phyloP scores from a whole-genome alignment of 306 rosid species.

The Nissolia schottii region DNA sequence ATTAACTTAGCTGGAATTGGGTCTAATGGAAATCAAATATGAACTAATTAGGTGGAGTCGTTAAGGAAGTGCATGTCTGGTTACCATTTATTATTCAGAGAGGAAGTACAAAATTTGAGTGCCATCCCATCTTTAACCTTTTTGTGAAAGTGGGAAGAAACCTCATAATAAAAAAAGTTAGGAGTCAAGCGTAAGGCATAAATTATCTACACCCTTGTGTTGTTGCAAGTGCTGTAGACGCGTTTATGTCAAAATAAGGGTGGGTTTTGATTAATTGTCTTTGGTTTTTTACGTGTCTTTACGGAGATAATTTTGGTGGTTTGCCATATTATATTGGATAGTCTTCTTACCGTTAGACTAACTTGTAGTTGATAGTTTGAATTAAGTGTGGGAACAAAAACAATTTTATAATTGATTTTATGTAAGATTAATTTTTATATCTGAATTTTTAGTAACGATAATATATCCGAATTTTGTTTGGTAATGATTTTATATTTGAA shows the following conservation, averaged over 20 bases:
- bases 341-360: too few relatives aligned
- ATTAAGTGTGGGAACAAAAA: too few relatives aligned
- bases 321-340: too few relatives aligned
- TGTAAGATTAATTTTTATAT: too few relatives aligned
- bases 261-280: background rate
- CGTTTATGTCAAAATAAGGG: background rate
- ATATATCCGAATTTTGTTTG: too few relatives aligned
- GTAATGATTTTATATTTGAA: too few relatives aligned
- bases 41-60: constrained; percentile 3
- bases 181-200: constrained; percentile 5
- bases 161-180: constrained; percentile 10
- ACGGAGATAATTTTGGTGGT: too few relatives aligned
- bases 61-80: constrained; percentile 35
- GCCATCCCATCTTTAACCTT: background rate
- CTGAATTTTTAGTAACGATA: too few relatives aligned
- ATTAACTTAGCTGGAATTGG: background rate
- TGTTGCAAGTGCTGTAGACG: constrained; percentile 27
- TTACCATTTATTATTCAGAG: constrained; percentile 22
- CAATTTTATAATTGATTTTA: too few relatives aligned
- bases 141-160: constrained; percentile 25
- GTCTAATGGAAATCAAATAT: constrained; percentile 21
- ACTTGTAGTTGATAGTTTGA: too few relatives aligned
- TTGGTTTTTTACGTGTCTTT: too few relatives aligned
- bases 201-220: constrained; percentile 12
- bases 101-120: constrained; percentile 17